phyloP scores from a whole-genome alignment of 345 rosid genomes.

The Eucalyptus caleyi region DNA sequence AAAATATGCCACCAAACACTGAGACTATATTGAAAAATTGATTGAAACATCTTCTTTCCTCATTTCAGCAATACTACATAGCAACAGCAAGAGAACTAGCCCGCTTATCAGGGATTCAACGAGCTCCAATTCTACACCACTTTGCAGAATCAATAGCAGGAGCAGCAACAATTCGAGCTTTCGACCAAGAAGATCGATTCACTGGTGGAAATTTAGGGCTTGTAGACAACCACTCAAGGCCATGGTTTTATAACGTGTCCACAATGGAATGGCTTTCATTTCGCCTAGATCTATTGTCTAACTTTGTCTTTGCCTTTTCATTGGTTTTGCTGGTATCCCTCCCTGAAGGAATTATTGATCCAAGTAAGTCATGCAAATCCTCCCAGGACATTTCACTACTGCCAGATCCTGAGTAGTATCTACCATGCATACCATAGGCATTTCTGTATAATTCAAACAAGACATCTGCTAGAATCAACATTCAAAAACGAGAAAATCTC shows the following conservation, averaged over 20 bases:
- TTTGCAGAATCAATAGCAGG: slow-evolving; percentile 90
- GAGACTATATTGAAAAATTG: background rate
- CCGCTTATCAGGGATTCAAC: slow-evolving; percentile 74
- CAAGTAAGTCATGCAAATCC: slow-evolving; percentile 46
- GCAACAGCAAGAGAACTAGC: slow-evolving; percentile 90
- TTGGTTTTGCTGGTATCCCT: slow-evolving; percentile 76
- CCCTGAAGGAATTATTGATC: slow-evolving; percentile 88
- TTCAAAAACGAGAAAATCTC: background rate
- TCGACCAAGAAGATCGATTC: slow-evolving; percentile 65
- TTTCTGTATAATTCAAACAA: background rate
- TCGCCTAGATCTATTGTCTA: slow-evolving; percentile 74
- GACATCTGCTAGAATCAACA: background rate
- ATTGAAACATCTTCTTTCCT: background rate
- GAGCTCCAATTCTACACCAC: slow-evolving; percentile 94
- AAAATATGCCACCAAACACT: background rate
- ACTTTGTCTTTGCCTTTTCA: slow-evolving; percentile 86
- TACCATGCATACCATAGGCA: background rate
- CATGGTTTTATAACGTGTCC: slow-evolving; percentile 80
- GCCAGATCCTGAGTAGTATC: background rate
- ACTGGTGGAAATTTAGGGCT: slow-evolving; percentile 46
- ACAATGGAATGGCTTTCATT: slow-evolving; percentile 98
- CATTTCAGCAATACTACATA: slow-evolving; percentile 67
- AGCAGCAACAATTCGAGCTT: slow-evolving; percentile 83
- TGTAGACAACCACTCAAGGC: slow-evolving; percentile 72
- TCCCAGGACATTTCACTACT: background rate